phyloP scores from a whole-genome alignment of 2,329 filamentous ascomycete genomes.

The Hypocrella siamensis region DNA sequence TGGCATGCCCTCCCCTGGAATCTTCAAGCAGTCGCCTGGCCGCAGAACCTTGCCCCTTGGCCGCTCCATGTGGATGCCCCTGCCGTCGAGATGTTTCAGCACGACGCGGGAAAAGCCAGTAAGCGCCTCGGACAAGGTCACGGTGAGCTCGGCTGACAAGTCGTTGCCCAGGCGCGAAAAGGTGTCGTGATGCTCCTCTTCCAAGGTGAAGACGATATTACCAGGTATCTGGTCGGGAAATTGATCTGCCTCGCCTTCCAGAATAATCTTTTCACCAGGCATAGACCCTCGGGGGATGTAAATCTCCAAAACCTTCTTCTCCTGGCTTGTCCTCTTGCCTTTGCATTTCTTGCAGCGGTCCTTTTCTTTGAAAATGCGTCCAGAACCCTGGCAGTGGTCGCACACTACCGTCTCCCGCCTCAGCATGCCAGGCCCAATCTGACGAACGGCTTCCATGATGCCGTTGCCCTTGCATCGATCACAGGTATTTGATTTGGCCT shows the following conservation, averaged over 20 bases:
- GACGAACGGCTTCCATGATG: conserved; percentile 59
- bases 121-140: conserved; percentile 72
- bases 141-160: conserved; percentile 62
- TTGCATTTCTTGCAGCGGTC: conserved; percentile 99
- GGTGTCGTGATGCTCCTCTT: conserved; percentile 63
- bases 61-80: conserved; percentile 70
- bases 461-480: conserved; percentile 73
- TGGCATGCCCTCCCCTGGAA: conserved; percentile 88
- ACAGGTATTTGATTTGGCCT: conserved; percentile 71
- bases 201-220: conserved; percentile 80
- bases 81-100: conserved; percentile 80
- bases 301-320: conserved; percentile 89
- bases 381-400: conserved; percentile 70
- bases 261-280: conserved; percentile 77
- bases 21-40: conserved; percentile 72
- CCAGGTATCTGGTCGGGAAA: conserved; percentile 76
- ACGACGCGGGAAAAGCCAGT: conserved; percentile 84
- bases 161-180: conserved; percentile 79
- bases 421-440: conserved; percentile 75
- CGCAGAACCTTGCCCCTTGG: conserved; percentile 68
- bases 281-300: conserved; percentile 82
- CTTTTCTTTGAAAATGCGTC: conserved; percentile 82
- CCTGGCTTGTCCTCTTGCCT: conserved; percentile 69
- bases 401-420: conserved; percentile 69
- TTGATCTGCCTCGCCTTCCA: conserved; percentile 92